Base-by-base conservation (phyloP, 345 rosid genomes). In the Dipteronia sinensis region DNA sequence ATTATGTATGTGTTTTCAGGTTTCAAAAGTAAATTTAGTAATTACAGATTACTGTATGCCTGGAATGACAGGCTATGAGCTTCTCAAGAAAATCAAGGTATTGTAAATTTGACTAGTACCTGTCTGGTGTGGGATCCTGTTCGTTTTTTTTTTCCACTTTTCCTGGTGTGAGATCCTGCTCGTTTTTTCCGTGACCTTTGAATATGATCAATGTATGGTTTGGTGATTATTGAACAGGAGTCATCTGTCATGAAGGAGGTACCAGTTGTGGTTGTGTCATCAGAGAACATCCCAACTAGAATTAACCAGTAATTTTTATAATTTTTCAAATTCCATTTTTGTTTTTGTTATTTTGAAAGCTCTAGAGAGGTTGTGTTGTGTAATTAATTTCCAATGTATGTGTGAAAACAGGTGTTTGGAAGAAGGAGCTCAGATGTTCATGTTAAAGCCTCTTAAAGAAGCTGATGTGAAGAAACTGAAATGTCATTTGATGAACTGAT, bases 21-120 rank as follows among this genome's bases (percentile, higher is more conserved):
- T 77, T 9, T 83, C 87, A 11, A 89, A 90, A 83, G 92, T 94
- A 58, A 87, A 89, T 80, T 82, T 94, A 80, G 86, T 94, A 63
- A 92, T 94, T 34, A 92, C 98, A 59, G 97, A 94, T 80, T 94
- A 94, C 19, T 91, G 98, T 71, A 94, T 94, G 98, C 97, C 98
- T 2, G 96, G 93, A 81, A 92, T 94, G 97, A 90, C 97, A 1
- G 97, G 98, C 34, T 94, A 89, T 70, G 97, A 94, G 67, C 85
- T 94, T 3, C 93, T 94, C 12, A 89, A 94, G 86, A 92, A 85
- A 86, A 81, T 94, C 17, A 94, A 94, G 97, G 97, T 90, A 34
- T 2, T 69, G 40, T 22, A 62, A 59, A 16, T 53, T 53, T 53
- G 19, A 16, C n/a, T 1, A 53, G 7, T 51, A 53, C 58, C 6